Evolutionary conservation across 345 rosid species (phyloP).

Genomic region (Salix purpurea): DNA sequence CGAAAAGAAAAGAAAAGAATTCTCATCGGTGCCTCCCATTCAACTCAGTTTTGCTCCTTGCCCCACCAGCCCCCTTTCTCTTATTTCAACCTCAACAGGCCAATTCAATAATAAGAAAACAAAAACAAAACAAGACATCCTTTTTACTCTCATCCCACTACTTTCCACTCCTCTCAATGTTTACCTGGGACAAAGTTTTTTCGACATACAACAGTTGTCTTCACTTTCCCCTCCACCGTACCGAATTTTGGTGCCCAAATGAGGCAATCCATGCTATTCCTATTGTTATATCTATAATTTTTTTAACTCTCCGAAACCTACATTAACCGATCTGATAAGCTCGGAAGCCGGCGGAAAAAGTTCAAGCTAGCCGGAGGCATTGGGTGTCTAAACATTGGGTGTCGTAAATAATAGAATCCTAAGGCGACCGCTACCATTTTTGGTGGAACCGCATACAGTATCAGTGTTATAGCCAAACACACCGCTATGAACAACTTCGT

Average conservation of each 20-base stretch:
- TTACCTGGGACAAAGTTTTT: not conserved
- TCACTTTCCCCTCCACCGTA: not conserved
- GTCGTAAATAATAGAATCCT: conserved; percentile 87
- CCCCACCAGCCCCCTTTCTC: conserved; percentile 20
- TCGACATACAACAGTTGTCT: conserved; percentile 15
- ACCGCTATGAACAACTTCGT: conserved; percentile 79
- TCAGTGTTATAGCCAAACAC: conserved; percentile 63
- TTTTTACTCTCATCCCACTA: conserved; percentile 12
- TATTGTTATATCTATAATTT: not conserved
- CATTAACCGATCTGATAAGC: conserved; percentile 84
- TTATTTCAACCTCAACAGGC: conserved; percentile 26
- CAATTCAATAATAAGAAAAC: not conserved
- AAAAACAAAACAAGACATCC: not conserved
- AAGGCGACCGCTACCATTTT: conserved; percentile 97
- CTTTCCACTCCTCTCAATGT: conserved; percentile 13
- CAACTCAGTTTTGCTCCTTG: not conserved
- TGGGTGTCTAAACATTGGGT: conserved; percentile 92
- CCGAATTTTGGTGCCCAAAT: conserved; percentile 14
- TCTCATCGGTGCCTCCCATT: not conserved
- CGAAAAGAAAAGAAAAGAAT: not conserved
- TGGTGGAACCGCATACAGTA: conserved; percentile 72
- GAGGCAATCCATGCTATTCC: not conserved
- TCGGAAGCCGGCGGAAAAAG: conserved; percentile 91
- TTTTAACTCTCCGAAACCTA: conserved; percentile 25
- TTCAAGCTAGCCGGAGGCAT: conserved; percentile 86